Percentiles rank a stretch among this genome's conserved stretches.
phyloP scores from a whole-genome alignment of 108 stramenopile species.

The Parietichytrium sp. region DNA sequence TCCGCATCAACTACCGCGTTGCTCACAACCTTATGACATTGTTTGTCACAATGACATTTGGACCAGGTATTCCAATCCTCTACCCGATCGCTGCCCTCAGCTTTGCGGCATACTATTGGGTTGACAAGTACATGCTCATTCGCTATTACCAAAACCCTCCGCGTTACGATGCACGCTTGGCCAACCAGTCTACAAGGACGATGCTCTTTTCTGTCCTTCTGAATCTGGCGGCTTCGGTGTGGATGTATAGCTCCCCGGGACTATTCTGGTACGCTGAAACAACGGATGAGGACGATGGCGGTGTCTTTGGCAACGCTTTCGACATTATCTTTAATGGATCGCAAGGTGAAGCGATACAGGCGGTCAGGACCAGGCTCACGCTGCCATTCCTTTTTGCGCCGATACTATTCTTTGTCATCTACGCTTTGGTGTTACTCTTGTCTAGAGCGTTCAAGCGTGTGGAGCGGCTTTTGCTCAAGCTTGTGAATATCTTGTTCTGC shows the following conservation, averaged over 20 bases:
- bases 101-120: conserved; percentile 57
- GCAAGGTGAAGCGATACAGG: not conserved
- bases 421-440: not conserved
- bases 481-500: not conserved
- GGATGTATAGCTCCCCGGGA: conserved; percentile 50
- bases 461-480: not conserved
- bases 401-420: not conserved
- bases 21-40: conserved; percentile 55
- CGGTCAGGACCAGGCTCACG: not conserved
- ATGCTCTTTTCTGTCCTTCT: conserved; percentile 49
- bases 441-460: not conserved
- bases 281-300: not conserved
- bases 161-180: conserved; percentile 48
- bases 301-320: conserved; percentile 33
- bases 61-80: conserved; percentile 57
- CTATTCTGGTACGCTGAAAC: conserved; percentile 35
- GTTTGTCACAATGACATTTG: conserved; percentile 57
- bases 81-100: conserved; percentile 50
- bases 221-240: conserved; percentile 49
- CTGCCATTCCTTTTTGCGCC: not conserved
- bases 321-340: not conserved
- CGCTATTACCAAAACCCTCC: conserved; percentile 58
- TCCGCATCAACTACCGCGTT: conserved; percentile 49
- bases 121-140: conserved; percentile 59
- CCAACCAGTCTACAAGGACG: conserved; percentile 38